These are phyloP conservation scores for Goffeauzyma gilvescens DNA, from an alignment of 768 basidiomycete genomes.

Conservation along the genomic window DNA sequence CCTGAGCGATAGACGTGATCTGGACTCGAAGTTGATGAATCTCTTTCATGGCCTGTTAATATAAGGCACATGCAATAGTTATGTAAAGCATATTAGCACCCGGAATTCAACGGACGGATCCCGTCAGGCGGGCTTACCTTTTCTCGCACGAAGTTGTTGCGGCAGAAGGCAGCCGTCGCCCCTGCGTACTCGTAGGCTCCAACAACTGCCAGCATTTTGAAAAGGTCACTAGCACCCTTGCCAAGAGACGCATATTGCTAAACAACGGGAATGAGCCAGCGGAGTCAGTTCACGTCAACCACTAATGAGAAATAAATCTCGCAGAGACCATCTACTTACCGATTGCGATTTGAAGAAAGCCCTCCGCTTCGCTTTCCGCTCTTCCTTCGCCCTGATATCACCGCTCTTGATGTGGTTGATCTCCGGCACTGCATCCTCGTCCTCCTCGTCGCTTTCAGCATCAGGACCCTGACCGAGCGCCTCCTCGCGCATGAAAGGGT, in stretches of 20 bases:
- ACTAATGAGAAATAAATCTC: too few species aligned
- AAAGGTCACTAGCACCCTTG: conserved; percentile 59
- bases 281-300: too few species aligned
- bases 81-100: background rate
- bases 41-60: conserved; percentile 80
- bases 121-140: conserved; percentile 66
- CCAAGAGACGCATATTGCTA: conserved; percentile 68
- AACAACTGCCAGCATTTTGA: conserved; percentile 75
- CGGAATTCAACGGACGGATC: too few species aligned
- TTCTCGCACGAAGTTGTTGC: conserved; percentile 66
- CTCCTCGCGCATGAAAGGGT: conserved; percentile 82
- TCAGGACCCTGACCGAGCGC: conserved; percentile 27
- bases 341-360: conserved; percentile 66
- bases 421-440: conserved; percentile 35
- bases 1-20: conserved; percentile 61
- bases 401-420: conserved; percentile 34
- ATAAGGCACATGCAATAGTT: background rate
- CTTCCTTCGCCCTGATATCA: conserved; percentile 33
- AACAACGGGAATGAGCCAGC: too few species aligned
- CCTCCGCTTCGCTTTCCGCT: conserved; percentile 45
- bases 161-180: conserved; percentile 60
- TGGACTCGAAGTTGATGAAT: conserved; percentile 87
- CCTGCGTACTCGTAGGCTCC: conserved; percentile 90
- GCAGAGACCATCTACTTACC: too few species aligned
- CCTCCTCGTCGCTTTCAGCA: conserved; percentile 37